Evolutionary conservation across 768 basidiomycete species (phyloP).

Genomic region (Exidia glandulosa): DNA sequence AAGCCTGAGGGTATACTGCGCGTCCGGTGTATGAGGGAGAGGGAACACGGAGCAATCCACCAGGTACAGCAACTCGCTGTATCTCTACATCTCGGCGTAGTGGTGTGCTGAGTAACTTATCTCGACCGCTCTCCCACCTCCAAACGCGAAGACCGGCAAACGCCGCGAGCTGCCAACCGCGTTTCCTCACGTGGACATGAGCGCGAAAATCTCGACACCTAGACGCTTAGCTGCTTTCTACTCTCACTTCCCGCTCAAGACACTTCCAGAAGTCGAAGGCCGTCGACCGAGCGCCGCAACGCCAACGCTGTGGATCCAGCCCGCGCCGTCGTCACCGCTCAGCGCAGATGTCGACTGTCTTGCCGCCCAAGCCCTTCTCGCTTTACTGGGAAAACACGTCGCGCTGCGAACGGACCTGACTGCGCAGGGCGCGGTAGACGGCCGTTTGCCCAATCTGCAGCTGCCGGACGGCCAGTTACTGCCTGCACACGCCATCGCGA

Average conservation of each 20-base stretch:
- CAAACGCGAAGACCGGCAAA: neutral
- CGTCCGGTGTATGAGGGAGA: too few relatives aligned
- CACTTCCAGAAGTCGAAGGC: neutral
- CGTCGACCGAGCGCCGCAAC: neutral
- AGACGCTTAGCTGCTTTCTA: neutral
- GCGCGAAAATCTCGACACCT: neutral
- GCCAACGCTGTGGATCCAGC: conserved; percentile 4
- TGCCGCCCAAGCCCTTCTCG: conserved; percentile 1
- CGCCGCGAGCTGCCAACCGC: neutral
- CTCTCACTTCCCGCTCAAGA: conserved; percentile 3
- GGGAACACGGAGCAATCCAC: too few relatives aligned
- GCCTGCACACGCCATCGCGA: neutral
- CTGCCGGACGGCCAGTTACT: neutral
- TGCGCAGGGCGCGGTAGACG: conserved; percentile 1
- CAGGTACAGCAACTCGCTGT: too few relatives aligned
- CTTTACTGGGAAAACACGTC: neutral
- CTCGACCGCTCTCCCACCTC: too few relatives aligned
- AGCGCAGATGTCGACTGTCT: conserved; percentile 4
- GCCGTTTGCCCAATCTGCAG: conserved; percentile 1
- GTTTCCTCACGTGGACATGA: neutral
- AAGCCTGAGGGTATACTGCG: too few relatives aligned
- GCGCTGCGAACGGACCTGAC: conserved; percentile 1
- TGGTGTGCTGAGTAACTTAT: too few relatives aligned
- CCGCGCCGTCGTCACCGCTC: neutral
- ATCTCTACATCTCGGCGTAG: too few relatives aligned